A percentile compares a stretch with the other conserved stretches of the same genome.
Evolutionary conservation across 352 stramenopile genomes (phyloP).

Genomic region (Phytophthora uliginosa): DNA sequence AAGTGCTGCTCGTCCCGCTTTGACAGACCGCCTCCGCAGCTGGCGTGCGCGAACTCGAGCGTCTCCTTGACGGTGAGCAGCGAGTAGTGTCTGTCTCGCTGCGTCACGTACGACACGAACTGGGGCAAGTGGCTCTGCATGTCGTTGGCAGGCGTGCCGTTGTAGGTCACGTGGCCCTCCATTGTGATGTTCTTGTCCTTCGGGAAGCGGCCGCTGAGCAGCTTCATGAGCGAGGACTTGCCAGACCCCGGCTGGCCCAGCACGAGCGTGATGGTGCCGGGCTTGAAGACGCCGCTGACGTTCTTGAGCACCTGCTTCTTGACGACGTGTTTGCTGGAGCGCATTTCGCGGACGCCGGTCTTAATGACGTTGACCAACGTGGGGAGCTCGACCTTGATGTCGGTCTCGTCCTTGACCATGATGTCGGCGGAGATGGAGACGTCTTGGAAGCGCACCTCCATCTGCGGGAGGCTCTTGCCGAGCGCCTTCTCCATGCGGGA

Average conservation of each 20-base stretch:
- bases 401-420: constrained; percentile 14
- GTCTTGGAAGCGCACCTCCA: constrained; percentile 41
- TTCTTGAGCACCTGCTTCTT: constrained; percentile 30
- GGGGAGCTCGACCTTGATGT: constrained; percentile 31
- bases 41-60: constrained; percentile 12
- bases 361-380: constrained; percentile 33
- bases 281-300: constrained; percentile 22
- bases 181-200: constrained; percentile 30
- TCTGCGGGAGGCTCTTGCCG: constrained; percentile 29
- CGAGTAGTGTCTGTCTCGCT: background rate
- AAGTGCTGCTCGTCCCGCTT: constrained; percentile 13
- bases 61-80: background rate
- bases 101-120: background rate
- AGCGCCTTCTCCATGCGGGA: constrained; percentile 32
- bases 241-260: constrained; percentile 17
- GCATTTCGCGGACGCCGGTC: background rate
- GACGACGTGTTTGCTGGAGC: constrained; percentile 21
- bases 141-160: background rate
- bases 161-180: constrained; percentile 37
- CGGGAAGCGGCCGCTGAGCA: constrained; percentile 32
- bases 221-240: constrained; percentile 22
- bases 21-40: constrained; percentile 24
- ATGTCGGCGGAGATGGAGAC: constrained; percentile 21
- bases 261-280: constrained; percentile 17
- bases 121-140: background rate